Base-by-base conservation (phyloP, 768 basidiomycete genomes). In the Tephrocybe rancida region DNA sequence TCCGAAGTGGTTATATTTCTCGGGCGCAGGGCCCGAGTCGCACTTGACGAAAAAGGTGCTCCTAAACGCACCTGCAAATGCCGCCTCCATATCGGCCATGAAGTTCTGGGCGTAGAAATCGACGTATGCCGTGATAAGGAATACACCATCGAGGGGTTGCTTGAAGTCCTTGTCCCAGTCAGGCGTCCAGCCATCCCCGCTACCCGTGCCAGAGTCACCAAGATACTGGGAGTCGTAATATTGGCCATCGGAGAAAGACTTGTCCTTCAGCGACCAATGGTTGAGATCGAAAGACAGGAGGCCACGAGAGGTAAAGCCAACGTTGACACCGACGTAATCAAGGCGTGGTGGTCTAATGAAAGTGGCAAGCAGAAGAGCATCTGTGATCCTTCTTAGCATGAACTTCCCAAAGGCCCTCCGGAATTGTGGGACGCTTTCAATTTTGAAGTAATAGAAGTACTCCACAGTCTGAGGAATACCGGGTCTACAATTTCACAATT, bases 1-100 rank as follows among this genome's bases (percentile, higher is more conserved):
- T 5, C 57, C 57, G 21, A 58, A 58, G 37, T 58, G 57, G n/a
- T 58, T 48, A 34, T 50, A 39, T 7, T 27, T 18, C 11, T 58
- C 30, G 32, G 48, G 22, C 3, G 14, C 34, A 24, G 52, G n/a
- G 21, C 29, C 16, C 19, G 25, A 11, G 18, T 19, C 19, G 10
- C 44, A 10, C 44, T 34, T 32, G 11, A 46, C 18, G 30, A 45
- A 18, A 16, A 44, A 26, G n/a, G n/a, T n/a, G n/a, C 27, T 46
- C 4, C 11, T 1, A 19, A 46, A 30, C 2, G 27, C n/a, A 18
- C 18, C 19, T 11, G n/a, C 16, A 32, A 46, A 46, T 10, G 30
- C 44, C 10, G 3, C 11, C 21, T 46, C 29, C 30, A 46, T n/a
- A 16, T 32, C n/a, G n/a, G 25, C n/a, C 10, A 45, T 18, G 9